phyloP scores from a whole-genome alignment of 257 asterid species.

The Jacaranda mimosifolia region DNA sequence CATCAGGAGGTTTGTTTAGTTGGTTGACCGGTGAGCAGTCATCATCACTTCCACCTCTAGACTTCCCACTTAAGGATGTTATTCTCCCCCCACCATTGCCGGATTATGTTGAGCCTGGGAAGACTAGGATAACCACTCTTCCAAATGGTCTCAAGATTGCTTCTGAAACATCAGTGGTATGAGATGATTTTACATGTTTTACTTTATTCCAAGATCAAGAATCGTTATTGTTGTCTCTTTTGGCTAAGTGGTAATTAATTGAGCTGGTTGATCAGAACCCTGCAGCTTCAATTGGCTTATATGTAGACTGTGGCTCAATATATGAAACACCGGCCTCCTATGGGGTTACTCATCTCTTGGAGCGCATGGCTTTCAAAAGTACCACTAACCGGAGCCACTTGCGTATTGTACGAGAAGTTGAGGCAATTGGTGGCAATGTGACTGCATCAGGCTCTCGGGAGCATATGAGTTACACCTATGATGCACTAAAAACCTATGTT shows the following conservation, averaged over 20 bases:
- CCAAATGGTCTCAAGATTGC: slow-evolving; percentile 77
- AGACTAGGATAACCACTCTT: slow-evolving; percentile 70
- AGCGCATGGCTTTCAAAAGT: slow-evolving; percentile 92
- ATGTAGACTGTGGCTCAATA: slow-evolving; percentile 85
- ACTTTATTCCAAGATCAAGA: neutral
- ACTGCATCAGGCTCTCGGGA: slow-evolving; percentile 75
- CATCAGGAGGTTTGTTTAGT: slow-evolving; percentile 70
- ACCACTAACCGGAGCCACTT: slow-evolving; percentile 77
- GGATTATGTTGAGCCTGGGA: slow-evolving; percentile 71
- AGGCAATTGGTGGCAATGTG: slow-evolving; percentile 88
- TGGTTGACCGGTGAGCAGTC: slow-evolving; percentile 73
- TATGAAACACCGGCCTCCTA: slow-evolving; percentile 72
- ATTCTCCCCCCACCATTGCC: slow-evolving; percentile 67
- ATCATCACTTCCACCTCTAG: slow-evolving; percentile 63
- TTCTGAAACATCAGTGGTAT: slow-evolving; percentile 78
- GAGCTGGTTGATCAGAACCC: slow-evolving; percentile 62
- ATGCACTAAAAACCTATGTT: slow-evolving; percentile 73
- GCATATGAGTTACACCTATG: slow-evolving; percentile 77
- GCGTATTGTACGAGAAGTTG: slow-evolving; percentile 83
- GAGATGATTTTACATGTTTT: slow-evolving; percentile 26
- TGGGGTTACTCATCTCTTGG: slow-evolving; percentile 83
- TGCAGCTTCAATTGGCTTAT: slow-evolving; percentile 81
- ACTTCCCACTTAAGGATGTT: slow-evolving; percentile 66
- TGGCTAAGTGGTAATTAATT: slow-evolving; percentile 26
- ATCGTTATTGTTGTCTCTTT: slow-evolving; percentile 2